Base-by-base conservation (phyloP, 768 basidiomycete species). In the Gyrodon lividus region DNA sequence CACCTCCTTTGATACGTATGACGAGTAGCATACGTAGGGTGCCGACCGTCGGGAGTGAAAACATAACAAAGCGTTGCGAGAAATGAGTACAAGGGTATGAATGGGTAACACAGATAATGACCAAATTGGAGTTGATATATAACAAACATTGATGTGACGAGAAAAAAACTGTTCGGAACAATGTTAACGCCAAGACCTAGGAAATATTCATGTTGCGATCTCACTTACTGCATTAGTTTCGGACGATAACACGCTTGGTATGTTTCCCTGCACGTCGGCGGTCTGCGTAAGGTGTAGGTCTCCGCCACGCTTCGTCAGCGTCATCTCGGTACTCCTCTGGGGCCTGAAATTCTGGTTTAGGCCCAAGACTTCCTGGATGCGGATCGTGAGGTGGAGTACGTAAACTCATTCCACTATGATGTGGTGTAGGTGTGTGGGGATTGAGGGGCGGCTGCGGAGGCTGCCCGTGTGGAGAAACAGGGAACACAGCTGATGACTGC, bases 261-360 rank as follows among this genome's bases (percentile, higher is more conserved):
- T 90, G 88, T 66, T 91, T 91, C 44, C 88, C 88, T 46, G 88
- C 88, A 50, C 88, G 75, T 49, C 88, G 74, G 20, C 88, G 81
- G 65, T 89, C 87, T 35, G 80, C 78, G 60, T 85, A 83, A 19
- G 88, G 87, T 68, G 83, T 88, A 1, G 87, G 85, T 39, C 79
- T 72, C 26, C 82, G 73, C 87, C 87, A 89, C 23, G 83, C 72
- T 55, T 89, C 86, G 63, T 89, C 87, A 22, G 75, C 64, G 49
- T 86, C 83, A 51, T 79, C 77, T 51, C 70, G 70, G 59, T 75
- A 77, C 34, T 82, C 82, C 16, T 83, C 83, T 43, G 68, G 50
- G 10, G 59, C 34, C 55, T 67, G 67, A 49, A 63, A 64, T 53
- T 70, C 68, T 19, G 51, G 55, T 54, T 69, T 69, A 34, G 61